Base-by-base conservation (phyloP, 164 flowering plant genomes). In the Berberis vulgaris region DNA sequence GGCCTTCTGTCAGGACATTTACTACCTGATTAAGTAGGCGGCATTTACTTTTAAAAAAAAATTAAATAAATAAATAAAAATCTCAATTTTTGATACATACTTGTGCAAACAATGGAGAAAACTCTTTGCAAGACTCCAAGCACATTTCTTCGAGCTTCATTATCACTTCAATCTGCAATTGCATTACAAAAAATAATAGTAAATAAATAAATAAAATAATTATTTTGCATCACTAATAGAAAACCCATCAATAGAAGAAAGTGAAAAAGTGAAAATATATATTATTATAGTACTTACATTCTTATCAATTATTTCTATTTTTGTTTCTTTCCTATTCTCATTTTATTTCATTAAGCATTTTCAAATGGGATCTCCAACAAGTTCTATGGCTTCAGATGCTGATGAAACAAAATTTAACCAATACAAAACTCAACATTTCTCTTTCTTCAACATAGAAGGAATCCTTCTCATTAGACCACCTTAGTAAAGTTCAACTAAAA, bases 81-180 rank as follows among this genome's bases (percentile, higher is more conserved):
- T 43, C 8, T 54, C 39, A 42, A 45, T 39, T 4, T 6, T 49
- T 10, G 5, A 65, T 26, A 69, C 71, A 66, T 77, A 88, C 98
- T 87, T 74, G 71, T 7, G 81, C 65, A 80, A 94, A 94, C 41
- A 81, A 57, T 46, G 91, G 75, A 56, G 87, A 67, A 64, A 87
- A 85, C 39, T 84, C 95, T 76, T 71, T 93, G 1, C 78, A 73
- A 47, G 85, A 83, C 69, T 87, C 96, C 67, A 77, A 69, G 74
- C 99, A 91, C 78, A 94, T 88, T 67, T 94, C 99, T 78, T 94
- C 99, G 76, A 89, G 85, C 76, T 87, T 94, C 74, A 91, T 53
- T 43, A 91, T 86, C 59, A 89, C 87, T 73, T 94, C 99, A 69
- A 94, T 85, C 97, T 94, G 87, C 62, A 77, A 54, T 44, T 26